Base-by-base conservation (phyloP, 2,329 filamentous ascomycete species). In the Xylariaceae sp. region DNA sequence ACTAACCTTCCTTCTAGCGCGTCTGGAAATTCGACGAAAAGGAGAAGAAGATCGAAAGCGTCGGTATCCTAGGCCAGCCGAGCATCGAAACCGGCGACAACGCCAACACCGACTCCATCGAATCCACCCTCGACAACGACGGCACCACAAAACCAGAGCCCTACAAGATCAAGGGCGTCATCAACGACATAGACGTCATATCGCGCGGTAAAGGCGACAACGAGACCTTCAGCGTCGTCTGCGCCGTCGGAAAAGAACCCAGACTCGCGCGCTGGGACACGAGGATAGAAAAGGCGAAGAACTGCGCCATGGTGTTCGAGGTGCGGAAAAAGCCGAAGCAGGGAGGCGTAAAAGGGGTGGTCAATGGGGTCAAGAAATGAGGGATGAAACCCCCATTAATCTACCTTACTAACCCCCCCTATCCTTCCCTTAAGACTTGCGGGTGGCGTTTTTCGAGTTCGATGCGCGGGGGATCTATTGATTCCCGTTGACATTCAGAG, bases 141-240 rank as follows among this genome's bases (percentile, higher is more conserved):
- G 58, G 13, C 51, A 53, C 52, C 23, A 57, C 53, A 15, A 11
- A 30, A 2, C 13, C 44, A 23, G 42, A 51, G 39, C 66, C 59
- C 1, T 69, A 66, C 61, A 59, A 64, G 15, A 80, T 92, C 56
- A 83, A 82, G 67, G 94, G 94, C 48, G 81, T 97, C 6, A 80
- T 99, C 66, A 99, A 97, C 71, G 92, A 90, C 66, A 87, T 99
- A 60, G 85, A 89, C 1, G 82, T 96, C 11, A 92, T 94, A 67
- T 94, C 97, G 73, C 82, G 90, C 15, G 91, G 92, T 2, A 64
- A 64, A 47, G 80, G 87, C 61, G 89, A 88, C 37, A 85, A 83
- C 66, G 84, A 89, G 58, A 92, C 92, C 0, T 75, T 97, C 1
- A 93, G 90, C 67, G 82, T 97, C 34, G 87, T 95, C 10, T 90